Conservation (phyloP, 2,329 filamentous ascomycete genomes). For the Sclerotinia trifoliorum region DNA sequence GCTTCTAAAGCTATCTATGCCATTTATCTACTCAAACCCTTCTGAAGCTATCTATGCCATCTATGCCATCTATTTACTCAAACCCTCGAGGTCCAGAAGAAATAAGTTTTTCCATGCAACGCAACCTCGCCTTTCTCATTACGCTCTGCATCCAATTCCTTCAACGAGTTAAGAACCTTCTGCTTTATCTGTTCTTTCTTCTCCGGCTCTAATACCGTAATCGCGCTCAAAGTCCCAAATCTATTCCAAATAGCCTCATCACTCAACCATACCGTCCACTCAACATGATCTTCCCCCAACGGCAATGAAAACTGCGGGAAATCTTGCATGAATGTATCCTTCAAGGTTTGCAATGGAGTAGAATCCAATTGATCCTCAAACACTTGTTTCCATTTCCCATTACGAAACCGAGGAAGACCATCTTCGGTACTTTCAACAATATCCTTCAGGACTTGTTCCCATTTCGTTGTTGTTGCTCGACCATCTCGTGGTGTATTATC, state of each 20-base stretch:
- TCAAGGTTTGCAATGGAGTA: conserved; percentile 53
- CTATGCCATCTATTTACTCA: conserved; percentile 29
- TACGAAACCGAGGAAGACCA: conserved; percentile 62
- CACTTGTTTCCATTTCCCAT: conserved; percentile 61
- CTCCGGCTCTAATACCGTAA: conserved; percentile 55
- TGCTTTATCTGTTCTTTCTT: conserved; percentile 50
- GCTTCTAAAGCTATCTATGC: conserved; percentile 6
- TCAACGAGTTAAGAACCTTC: conserved; percentile 55
- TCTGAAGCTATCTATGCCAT: conserved; percentile 11
- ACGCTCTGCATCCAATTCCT: conserved; percentile 51
- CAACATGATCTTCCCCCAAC: conserved; percentile 54
- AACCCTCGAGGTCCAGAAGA: conserved; percentile 58
- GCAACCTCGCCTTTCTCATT: conserved; percentile 63
- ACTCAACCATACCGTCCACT: conserved; percentile 58
- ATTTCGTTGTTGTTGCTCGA: conserved; percentile 56
- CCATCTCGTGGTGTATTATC: conserved; percentile 59
- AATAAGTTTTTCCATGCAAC: conserved; percentile 62
- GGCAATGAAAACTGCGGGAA: conserved; percentile 58
- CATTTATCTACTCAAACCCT: conserved; percentile 40
- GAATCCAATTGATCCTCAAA: conserved; percentile 59
- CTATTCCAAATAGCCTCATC: conserved; percentile 63
- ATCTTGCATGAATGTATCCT: conserved; percentile 43
- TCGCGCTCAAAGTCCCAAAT: conserved; percentile 65
- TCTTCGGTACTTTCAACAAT: conserved; percentile 57
- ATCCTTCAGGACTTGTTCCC: conserved; percentile 62